A percentile compares a stretch with the other conserved stretches of the same genome.
Evolutionary conservation across 352 stramenopile genomes (phyloP).

Genomic region (Lagenidium giganteum): DNA sequence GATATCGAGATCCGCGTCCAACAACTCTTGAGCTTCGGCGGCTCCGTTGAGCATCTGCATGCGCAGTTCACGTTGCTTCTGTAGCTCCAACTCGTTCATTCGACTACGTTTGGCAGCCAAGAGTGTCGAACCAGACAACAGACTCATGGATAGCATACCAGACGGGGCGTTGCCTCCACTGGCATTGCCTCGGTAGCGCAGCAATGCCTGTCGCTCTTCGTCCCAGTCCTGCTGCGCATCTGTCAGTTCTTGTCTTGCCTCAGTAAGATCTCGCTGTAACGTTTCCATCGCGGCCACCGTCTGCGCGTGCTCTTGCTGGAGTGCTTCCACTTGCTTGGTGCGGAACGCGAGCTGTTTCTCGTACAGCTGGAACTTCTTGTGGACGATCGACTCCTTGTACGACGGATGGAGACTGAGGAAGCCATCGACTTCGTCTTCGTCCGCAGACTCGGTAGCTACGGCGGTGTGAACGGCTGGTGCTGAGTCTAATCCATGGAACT

Average conservation of each 20-base stretch:
- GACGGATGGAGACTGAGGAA: slow-evolving; percentile 44
- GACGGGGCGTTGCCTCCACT: no score
- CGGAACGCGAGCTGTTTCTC: slow-evolving; percentile 40
- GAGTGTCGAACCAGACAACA: not conserved
- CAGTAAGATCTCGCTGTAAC: slow-evolving; percentile 28
- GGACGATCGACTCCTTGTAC: slow-evolving; percentile 33
- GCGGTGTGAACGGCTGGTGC: slow-evolving; percentile 7
- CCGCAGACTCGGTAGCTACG: not conserved
- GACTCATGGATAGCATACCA: no score
- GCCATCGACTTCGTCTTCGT: slow-evolving; percentile 8
- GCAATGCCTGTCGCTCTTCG: slow-evolving; percentile 41
- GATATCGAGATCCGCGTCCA: slow-evolving; percentile 27
- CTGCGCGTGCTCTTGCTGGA: slow-evolving; percentile 22
- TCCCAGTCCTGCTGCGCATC: slow-evolving; percentile 60
- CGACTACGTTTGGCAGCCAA: slow-evolving; percentile 16
- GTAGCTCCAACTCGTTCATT: slow-evolving; percentile 26
- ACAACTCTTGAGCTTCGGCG: slow-evolving; percentile 47
- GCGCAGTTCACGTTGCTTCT: slow-evolving; percentile 39
- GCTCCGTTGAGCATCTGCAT: slow-evolving; percentile 55
- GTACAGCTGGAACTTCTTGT: slow-evolving; percentile 48
- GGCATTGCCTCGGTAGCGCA: slow-evolving; percentile 27
- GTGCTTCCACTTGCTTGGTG: slow-evolving; percentile 27
- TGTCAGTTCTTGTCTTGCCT: slow-evolving; percentile 34
- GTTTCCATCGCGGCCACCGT: slow-evolving; percentile 21
- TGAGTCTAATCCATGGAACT: no score